Evolutionary conservation across 306 rosid species (phyloP), one percentile per base, ranked within the genome.

Genomic region (Medicago lupulina): DNA sequence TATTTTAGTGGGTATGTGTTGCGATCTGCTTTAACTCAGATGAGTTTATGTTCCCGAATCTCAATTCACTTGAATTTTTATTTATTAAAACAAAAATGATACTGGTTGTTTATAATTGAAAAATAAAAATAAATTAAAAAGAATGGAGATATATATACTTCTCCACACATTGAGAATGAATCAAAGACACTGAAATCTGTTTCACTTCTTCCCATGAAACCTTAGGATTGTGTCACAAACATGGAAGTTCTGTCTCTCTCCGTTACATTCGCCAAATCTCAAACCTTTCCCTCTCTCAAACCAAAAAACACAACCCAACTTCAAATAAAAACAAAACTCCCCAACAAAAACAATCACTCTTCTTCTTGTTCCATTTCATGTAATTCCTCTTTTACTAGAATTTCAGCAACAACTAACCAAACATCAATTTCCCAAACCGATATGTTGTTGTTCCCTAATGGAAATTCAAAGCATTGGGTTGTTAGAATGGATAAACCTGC

Each of bases 401-500:
- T 84, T 49, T 57, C 76, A 38, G 84, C 87, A 34, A 68, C 85
- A 74, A 82, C 39, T 79, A 64, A 47, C 15, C 79, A 23, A 11
- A 34, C 41, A 7, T 77, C 83, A 18, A 21, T 43, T 19, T 66
- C 76, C 70, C 84, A 77, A 79, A 50, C 73, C 21, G 72, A 58
- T 61, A 39, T 77, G 79, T 86, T 77, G 73, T 86, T 93, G 75
- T 88, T 93, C 55, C 97, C 96, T 49, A 36, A 46, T 4, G 87
- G 90, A 69, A 91, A 81, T 82, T 82, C 93, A n/a, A 87, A 87
- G 69, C 89, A 85, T 43, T 94, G 98, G 98, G 89, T 94, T 76
- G 96, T 91, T 77, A 83, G 84, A 79, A 87, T 91, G 83, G 89
- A 85, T 65, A 94, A 85, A 63, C 97, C 95, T 3, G 93, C 86